Conservation (phyloP, 202 grass and related monocot genomes). For the Bolboschoenoplectus hybrid region DNA sequence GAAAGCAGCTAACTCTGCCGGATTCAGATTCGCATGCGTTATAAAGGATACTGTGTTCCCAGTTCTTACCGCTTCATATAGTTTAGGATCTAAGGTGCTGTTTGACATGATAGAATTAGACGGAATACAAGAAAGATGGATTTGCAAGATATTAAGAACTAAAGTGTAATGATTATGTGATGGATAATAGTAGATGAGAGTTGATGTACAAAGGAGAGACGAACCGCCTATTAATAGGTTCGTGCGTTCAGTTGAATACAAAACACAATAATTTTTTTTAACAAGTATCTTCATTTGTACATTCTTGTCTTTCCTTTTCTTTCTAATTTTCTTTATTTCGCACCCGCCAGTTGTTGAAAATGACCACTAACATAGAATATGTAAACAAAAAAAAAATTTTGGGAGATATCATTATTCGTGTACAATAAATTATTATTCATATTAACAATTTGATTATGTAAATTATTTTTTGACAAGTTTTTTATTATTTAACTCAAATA, state of each 20-base stretch:
- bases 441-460: too few relatives aligned
- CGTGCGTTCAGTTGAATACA: neutral
- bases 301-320: too few relatives aligned
- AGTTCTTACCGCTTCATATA: neutral
- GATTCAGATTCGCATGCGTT: neutral
- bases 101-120: neutral
- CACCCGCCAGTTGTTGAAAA: too few relatives aligned
- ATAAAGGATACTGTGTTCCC: neutral
- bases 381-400: too few relatives aligned
- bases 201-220: neutral
- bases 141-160: neutral
- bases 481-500: too few relatives aligned
- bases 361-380: too few relatives aligned
- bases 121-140: neutral
- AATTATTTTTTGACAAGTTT: too few relatives aligned
- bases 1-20: neutral
- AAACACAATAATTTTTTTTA: neutral
- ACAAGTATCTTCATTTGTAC: too few relatives aligned
- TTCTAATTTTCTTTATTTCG: too few relatives aligned
- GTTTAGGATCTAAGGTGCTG: neutral
- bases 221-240: neutral
- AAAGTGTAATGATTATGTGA: neutral
- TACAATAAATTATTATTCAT: too few relatives aligned
- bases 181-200: neutral
- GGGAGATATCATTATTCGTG: too few relatives aligned